Evolutionary conservation across 2,329 filamentous ascomycete genomes (phyloP).

Genomic region (Orbilia blumenaviensis): DNA sequence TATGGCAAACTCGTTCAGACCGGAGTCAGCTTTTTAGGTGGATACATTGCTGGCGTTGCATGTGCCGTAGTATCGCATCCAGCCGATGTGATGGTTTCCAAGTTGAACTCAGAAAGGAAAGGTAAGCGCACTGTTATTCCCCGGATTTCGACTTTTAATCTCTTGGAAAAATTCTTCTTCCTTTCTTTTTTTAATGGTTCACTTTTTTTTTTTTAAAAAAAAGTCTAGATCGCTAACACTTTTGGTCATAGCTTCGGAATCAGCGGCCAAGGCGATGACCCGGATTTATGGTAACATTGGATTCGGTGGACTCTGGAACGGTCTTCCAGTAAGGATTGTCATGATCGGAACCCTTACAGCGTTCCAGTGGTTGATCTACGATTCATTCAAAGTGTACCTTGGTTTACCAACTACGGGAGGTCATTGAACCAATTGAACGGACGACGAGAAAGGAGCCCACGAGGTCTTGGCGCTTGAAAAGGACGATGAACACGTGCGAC

Average conservation of each 20-base stretch:
- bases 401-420: constrained; percentile 85
- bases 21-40: constrained; percentile 81
- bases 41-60: constrained; percentile 86
- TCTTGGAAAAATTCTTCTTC: not conserved
- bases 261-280: constrained; percentile 76
- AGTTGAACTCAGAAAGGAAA: constrained; percentile 81
- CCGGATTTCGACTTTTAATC: constrained; percentile 3
- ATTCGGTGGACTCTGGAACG: constrained; percentile 90
- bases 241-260: constrained; percentile 70
- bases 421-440: constrained; percentile 3
- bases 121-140: constrained; percentile 16
- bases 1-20: constrained; percentile 85
- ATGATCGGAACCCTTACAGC: constrained; percentile 87
- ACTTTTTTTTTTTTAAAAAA: not conserved
- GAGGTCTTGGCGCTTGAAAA: not conserved
- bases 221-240: not conserved
- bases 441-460: not conserved
- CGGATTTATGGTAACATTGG: constrained; percentile 89
- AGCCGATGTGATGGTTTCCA: constrained; percentile 89
- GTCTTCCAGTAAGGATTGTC: constrained; percentile 82
- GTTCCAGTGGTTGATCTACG: constrained; percentile 93
- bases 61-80: constrained; percentile 84
- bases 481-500: constrained; percentile 22
- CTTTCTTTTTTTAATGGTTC: no score
- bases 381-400: constrained; percentile 91